These are phyloP conservation scores for Globisporangium sylvaticum DNA, from an alignment of 352 stramenopile species.

Conservation along the genomic window DNA sequence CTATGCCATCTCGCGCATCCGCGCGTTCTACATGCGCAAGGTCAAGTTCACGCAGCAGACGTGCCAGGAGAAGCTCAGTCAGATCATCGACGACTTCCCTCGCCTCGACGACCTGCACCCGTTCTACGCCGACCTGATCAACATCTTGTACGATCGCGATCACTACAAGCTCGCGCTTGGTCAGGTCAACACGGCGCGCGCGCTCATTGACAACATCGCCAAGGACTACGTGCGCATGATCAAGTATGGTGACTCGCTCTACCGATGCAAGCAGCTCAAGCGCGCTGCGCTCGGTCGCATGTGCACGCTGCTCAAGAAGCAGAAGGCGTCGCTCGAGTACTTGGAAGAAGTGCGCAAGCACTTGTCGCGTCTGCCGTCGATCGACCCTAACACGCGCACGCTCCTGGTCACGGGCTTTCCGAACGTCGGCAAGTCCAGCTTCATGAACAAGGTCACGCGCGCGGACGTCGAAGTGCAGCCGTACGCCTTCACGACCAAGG, in stretches of 20 bases:
- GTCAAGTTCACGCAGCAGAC: conserved; percentile 99
- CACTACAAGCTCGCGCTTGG: conserved; percentile 99
- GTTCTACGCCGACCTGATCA: conserved; percentile 99
- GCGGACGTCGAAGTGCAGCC: conserved; percentile 99
- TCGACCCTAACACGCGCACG: conserved; percentile 99
- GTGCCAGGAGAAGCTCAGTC: conserved; percentile 95
- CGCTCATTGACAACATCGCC: conserved; percentile 95
- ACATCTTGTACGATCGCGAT: conserved; percentile 99
- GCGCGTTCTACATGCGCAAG: conserved; percentile 97
- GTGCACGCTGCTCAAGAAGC: conserved; percentile 99
- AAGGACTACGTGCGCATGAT: conserved; percentile 99
- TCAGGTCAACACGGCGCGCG: conserved; percentile 98
- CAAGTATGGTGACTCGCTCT: conserved; percentile 99
- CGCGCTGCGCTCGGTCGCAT: conserved; percentile 98
- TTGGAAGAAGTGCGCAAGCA: conserved; percentile 97
- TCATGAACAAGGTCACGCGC: conserved; percentile 99
- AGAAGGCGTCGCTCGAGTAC: conserved; percentile 98
- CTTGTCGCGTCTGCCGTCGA: conserved; percentile 96
- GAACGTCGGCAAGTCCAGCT: conserved; percentile 99
- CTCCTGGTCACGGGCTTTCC: conserved; percentile 98
- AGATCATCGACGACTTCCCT: conserved; percentile 99
- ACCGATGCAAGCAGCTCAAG: conserved; percentile 99
- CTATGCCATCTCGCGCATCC: conserved; percentile 96
- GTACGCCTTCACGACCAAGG: conserved; percentile 99
- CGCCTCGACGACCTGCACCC: conserved; percentile 97